phyloP scores from a whole-genome alignment of 1,284 basidiomycete species.

The Trametes polyzona region DNA sequence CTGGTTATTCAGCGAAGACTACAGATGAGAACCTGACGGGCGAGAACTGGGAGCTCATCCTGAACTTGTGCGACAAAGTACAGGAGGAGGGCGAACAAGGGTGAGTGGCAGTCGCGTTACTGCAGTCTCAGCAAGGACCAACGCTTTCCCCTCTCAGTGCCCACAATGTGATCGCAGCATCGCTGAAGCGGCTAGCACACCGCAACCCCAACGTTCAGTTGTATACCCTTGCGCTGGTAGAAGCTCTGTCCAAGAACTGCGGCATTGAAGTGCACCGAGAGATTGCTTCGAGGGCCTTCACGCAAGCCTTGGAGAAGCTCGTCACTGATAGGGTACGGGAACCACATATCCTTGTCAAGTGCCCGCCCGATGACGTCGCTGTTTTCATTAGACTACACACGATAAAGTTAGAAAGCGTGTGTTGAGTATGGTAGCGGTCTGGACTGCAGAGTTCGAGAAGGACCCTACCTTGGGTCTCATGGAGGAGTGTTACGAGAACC shows the following conservation, averaged over 20 bases:
- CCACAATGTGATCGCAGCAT: conserved; percentile 81
- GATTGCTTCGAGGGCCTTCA: conserved; percentile 90
- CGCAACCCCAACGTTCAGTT: conserved; percentile 97
- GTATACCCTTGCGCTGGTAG: conserved; percentile 87
- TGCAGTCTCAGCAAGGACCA: background rate
- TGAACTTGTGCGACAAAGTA: conserved; percentile 97
- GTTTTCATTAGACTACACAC: conserved; percentile 72
- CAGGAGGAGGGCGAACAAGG: conserved; percentile 84
- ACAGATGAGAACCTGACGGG: conserved; percentile 94
- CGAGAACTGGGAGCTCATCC: conserved; percentile 96
- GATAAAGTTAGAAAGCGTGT: conserved; percentile 85
- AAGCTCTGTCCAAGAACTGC: conserved; percentile 93
- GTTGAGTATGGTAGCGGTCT: conserved; percentile 76
- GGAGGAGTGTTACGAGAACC: conserved; percentile 84
- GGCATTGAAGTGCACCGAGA: conserved; percentile 83
- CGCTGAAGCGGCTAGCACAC: conserved; percentile 92
- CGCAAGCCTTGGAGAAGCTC: conserved; percentile 84
- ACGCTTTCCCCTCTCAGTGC: conserved; percentile 57
- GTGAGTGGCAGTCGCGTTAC: conserved; percentile 47
- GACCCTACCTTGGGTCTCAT: conserved; percentile 88
- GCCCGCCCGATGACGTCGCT: background rate
- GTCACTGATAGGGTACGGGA: conserved; percentile 80
- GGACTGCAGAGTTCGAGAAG: conserved; percentile 86
- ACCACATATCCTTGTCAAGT: background rate
- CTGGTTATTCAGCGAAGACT: conserved; percentile 70